Base-by-base conservation (phyloP, 441 rosid genomes). In the Populus hybrid region DNA sequence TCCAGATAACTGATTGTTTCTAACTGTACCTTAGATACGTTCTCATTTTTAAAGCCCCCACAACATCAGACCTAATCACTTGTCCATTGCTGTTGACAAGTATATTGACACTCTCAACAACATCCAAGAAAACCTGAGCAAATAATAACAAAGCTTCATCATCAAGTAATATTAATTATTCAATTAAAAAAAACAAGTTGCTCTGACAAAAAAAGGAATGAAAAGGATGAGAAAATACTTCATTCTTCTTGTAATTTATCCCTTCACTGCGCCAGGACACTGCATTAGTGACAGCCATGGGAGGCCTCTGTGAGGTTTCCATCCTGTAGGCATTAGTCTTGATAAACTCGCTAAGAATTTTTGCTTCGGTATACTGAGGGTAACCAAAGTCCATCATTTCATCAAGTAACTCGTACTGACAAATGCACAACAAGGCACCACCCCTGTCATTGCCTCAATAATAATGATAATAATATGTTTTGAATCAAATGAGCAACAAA, bases 211-310 rank as follows among this genome's bases (percentile, higher is more conserved):
- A 11, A 11, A 36, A 71, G 0, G 34, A 34, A 64, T 73, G 69
- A 19, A 46, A 46, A 66, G 67, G 78, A 69, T 23, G 72, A 79
- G 42, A 42, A 81, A 85, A 82, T 79, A 96, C 99, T 87, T 94
- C 99, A 82, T 96, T 96, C 87, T 96, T 96, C 89, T 92, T 96
- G 81, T 94, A 92, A 40, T 73, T 76, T 84, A 96, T 92, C 76
- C 99, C 98, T 84, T 96, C 99, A 74, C 99, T 94, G 61, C 99
- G 93, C 99, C 98, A 96, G 28, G 99, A 96, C 75, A 96, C 98
- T 65, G 99, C 98, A 82, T 96, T 96, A 11, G 98, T 96, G 71
- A 96, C 98, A 82, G 99, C 98, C 99, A 95, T 95, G 4, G 99
- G 99, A 78, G 99, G 99, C 81, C 98, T 87, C 87, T 94, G 98